phyloP scores from a whole-genome alignment of 805 yeast species.

The Ogataea pilisensis region DNA sequence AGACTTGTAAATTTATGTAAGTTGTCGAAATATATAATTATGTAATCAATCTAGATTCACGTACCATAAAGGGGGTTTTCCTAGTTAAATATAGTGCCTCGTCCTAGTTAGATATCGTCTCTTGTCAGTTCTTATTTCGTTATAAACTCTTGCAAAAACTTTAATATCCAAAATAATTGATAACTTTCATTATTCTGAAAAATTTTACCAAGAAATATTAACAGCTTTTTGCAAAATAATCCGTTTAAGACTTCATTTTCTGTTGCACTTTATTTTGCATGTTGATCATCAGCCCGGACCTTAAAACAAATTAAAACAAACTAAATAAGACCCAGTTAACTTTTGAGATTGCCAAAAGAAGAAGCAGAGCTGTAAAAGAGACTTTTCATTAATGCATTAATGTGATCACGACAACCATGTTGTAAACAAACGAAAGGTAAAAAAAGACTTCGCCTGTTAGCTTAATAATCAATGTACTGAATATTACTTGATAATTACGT shows the following conservation, averaged over 20 bases:
- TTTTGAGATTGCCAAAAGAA: neutral
- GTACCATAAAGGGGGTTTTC: no score
- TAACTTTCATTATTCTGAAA: neutral
- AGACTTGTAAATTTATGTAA: no score
- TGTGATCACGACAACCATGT: neutral
- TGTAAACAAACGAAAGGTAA: neutral
- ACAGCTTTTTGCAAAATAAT: neutral
- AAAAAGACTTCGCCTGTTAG: neutral
- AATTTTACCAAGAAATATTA: neutral
- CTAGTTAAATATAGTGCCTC: no score
- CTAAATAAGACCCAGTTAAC: neutral
- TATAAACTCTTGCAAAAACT: no score
- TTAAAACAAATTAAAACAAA: neutral
- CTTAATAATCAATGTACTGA: neutral
- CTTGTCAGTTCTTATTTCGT: no score
- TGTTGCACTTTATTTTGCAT: neutral
- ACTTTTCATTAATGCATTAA: neutral
- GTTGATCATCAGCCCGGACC: neutral
- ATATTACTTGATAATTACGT: neutral
- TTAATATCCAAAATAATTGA: no score
- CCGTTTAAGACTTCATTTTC: neutral
- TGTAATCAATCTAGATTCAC: no score
- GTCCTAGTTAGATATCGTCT: no score
- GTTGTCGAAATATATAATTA: no score
- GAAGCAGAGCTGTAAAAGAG: neutral